These are phyloP conservation scores for Panellus pusillus DNA, from an alignment of 768 basidiomycete genomes.

Conservation along the genomic window DNA sequence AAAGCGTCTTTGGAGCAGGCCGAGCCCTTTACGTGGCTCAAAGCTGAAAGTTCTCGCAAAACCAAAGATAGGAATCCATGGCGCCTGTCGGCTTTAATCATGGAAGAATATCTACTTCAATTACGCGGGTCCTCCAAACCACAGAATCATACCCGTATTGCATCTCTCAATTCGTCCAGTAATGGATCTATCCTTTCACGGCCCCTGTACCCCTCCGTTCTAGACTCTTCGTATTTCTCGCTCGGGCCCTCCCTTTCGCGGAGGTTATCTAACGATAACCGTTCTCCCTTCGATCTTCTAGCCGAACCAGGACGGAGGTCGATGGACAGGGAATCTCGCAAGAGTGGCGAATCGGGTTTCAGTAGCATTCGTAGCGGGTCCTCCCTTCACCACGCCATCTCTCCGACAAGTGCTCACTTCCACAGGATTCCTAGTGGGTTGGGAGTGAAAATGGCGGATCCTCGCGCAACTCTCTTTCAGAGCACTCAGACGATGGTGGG, in stretches of 20 bases:
- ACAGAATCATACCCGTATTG: slow-evolving; percentile 4
- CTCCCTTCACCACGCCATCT: slow-evolving; percentile 34
- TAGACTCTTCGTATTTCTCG: slow-evolving; percentile 36
- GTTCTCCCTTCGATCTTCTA: slow-evolving; percentile 58
- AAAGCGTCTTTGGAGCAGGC: slow-evolving; percentile 57
- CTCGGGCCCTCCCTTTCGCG: slow-evolving; percentile 40
- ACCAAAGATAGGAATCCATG: slow-evolving; percentile 45
- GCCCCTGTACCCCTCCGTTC: slow-evolving; percentile 23
- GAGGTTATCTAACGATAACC: slow-evolving; percentile 45
- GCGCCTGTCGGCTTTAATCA: slow-evolving; percentile 66
- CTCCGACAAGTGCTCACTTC: slow-evolving; percentile 45
- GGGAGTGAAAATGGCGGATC: slow-evolving; percentile 50
- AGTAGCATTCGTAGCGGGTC: slow-evolving; percentile 42
- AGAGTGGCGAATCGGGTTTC: slow-evolving; percentile 44
- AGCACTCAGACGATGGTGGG: slow-evolving; percentile 30
- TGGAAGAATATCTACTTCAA: slow-evolving; percentile 59
- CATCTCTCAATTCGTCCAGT: slow-evolving; percentile 22
- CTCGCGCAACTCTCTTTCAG: slow-evolving; percentile 45
- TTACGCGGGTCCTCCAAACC: slow-evolving; percentile 6
- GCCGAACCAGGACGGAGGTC: slow-evolving; percentile 49
- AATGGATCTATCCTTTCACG: slow-evolving; percentile 23
- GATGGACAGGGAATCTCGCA: slow-evolving; percentile 42
- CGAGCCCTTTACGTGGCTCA: slow-evolving; percentile 76
- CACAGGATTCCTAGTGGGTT: slow-evolving; percentile 33
- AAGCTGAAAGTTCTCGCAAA: slow-evolving; percentile 49